Evolutionary conservation across 2,329 filamentous ascomycete species (phyloP).

Genomic region (Fusarium multiceps): DNA sequence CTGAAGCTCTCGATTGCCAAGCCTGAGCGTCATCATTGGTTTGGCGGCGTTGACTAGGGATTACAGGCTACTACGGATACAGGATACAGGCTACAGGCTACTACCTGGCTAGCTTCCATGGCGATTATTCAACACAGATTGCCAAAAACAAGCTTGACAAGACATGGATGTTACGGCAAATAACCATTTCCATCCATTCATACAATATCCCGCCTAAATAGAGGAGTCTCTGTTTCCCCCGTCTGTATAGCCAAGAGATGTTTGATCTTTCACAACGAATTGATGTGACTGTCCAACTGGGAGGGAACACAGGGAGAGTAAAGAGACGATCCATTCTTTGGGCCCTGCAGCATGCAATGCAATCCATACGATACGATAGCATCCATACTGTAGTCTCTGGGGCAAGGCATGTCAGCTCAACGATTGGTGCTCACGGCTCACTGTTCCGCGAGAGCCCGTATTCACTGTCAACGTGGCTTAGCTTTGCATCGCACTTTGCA

Average conservation of each 20-base stretch:
- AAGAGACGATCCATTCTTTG: constrained; percentile 15
- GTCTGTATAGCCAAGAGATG: constrained; percentile 27
- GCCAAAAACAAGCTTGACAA: constrained; percentile 3
- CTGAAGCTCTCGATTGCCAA: constrained; percentile 19
- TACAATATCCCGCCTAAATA: neutral
- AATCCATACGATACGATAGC: neutral
- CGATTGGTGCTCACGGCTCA: constrained; percentile 30
- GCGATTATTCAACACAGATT: constrained; percentile 15
- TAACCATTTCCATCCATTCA: neutral
- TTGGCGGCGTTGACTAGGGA: constrained; percentile 21
- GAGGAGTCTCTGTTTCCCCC: constrained; percentile 9
- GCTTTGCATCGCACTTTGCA: neutral
- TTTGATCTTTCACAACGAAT: constrained; percentile 30
- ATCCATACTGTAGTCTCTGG: constrained; percentile 8
- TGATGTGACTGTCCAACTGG: neutral
- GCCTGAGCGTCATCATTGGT: constrained; percentile 23
- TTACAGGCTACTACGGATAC: neutral
- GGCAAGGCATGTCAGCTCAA: constrained; percentile 23
- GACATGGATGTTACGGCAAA: neutral
- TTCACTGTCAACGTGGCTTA: constrained; percentile 40
- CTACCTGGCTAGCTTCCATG: neutral
- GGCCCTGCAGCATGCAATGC: constrained; percentile 14
- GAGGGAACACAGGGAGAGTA: constrained; percentile 7
- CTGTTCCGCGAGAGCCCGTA: constrained; percentile 32
- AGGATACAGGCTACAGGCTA: neutral